Evolutionary conservation across 164 flowering plant genomes (phyloP).

Genomic region (Aristolochia californica): DNA sequence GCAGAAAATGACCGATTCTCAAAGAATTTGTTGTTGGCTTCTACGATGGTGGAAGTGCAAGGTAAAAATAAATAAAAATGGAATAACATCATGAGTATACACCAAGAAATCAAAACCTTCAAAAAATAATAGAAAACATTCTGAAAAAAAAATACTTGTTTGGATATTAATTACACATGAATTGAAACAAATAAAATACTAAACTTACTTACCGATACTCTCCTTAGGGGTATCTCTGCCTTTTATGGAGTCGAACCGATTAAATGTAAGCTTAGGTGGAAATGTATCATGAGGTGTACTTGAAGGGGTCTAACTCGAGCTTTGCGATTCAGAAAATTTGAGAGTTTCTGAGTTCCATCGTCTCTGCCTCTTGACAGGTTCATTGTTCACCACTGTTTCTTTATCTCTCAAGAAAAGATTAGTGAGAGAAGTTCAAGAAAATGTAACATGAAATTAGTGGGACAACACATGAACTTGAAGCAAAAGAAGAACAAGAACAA

Average conservation of each 20-base stretch:
- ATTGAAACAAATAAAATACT: slow-evolving; percentile 14
- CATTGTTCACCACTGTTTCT: slow-evolving; percentile 36
- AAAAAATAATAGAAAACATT: neutral
- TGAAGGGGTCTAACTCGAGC: slow-evolving; percentile 20
- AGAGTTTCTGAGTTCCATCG: slow-evolving; percentile 58
- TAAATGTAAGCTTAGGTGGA: slow-evolving; percentile 37
- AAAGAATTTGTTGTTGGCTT: slow-evolving; percentile 71
- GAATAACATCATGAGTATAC: neutral
- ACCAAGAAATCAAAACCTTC: neutral
- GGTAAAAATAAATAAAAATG: too few species aligned
- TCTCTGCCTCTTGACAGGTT: slow-evolving; percentile 64
- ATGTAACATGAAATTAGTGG: too few species aligned
- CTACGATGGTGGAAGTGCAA: slow-evolving; percentile 71
- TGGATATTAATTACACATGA: neutral
- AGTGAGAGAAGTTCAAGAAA: too few species aligned
- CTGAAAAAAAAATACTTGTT: too few species aligned
- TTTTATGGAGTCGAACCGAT: slow-evolving; percentile 39
- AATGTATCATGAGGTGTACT: slow-evolving; percentile 33
- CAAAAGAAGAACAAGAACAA: too few species aligned
- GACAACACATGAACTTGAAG: too few species aligned
- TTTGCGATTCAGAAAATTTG: slow-evolving; percentile 39
- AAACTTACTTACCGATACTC: slow-evolving; percentile 83
- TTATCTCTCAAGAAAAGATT: slow-evolving; percentile 28
- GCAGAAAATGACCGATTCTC: slow-evolving; percentile 75
- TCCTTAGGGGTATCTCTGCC: slow-evolving; percentile 59